Percentiles rank a stretch among this genome's conserved stretches.
Evolutionary conservation across 106 monocot genomes (phyloP).

Genomic region (Xerophyta viscosa): DNA sequence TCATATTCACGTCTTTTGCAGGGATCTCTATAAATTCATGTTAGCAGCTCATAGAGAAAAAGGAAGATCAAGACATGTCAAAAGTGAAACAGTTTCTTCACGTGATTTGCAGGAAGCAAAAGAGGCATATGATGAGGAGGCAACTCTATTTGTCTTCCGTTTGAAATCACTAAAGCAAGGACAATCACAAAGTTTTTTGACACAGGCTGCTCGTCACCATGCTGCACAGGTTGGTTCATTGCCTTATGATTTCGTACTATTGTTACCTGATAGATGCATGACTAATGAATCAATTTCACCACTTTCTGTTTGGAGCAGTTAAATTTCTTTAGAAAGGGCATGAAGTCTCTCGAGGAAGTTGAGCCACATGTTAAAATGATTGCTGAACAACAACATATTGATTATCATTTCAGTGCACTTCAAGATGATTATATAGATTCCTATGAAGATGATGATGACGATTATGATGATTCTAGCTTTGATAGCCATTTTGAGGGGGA

Average conservation of each 20-base stretch:
- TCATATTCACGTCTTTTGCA: slow-evolving; percentile 19
- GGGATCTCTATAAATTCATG: slow-evolving; percentile 62
- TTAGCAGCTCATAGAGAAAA: slow-evolving; percentile 56
- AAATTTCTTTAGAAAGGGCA: slow-evolving; percentile 78
- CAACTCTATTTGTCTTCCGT: slow-evolving; percentile 82
- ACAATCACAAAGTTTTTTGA: slow-evolving; percentile 78
- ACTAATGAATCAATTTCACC: slow-evolving; percentile 1
- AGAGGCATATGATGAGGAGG: slow-evolving; percentile 77
- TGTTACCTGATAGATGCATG: background rate
- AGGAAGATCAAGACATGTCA: slow-evolving; percentile 48
- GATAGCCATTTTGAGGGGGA: slow-evolving; percentile 45
- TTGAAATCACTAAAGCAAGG: slow-evolving; percentile 97
- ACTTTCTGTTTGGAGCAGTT: slow-evolving; percentile 22
- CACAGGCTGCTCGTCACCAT: slow-evolving; percentile 90
- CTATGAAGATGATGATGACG: slow-evolving; percentile 28
- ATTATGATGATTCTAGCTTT: slow-evolving; percentile 22
- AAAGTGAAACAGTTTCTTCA: slow-evolving; percentile 37
- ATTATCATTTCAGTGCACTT: slow-evolving; percentile 72
- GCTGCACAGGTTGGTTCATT: slow-evolving; percentile 68
- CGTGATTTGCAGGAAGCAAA: slow-evolving; percentile 74
- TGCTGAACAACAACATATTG: slow-evolving; percentile 78
- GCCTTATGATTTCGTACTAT: background rate
- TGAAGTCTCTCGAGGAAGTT: slow-evolving; percentile 63
- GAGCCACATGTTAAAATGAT: slow-evolving; percentile 76
- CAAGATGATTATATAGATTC: slow-evolving; percentile 55